Evolutionary conservation across 2,329 filamentous ascomycete genomes (phyloP).

Genomic region (Lasiodiplodia theobromae): DNA sequence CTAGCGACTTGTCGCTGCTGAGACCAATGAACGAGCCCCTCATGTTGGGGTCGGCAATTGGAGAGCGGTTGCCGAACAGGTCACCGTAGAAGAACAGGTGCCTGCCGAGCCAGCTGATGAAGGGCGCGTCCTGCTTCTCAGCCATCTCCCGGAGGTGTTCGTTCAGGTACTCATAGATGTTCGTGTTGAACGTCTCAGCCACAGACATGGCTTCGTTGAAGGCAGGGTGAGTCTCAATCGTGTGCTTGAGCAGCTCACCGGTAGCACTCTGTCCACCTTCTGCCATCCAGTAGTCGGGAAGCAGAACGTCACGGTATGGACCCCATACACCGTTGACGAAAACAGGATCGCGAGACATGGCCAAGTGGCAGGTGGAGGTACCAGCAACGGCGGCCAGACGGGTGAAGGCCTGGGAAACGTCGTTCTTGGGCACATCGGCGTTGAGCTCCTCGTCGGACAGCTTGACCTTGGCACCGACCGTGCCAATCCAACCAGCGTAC

Average conservation of each 20-base stretch:
- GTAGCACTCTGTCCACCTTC: constrained; percentile 97
- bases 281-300: constrained; percentile 94
- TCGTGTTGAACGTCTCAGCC: constrained; percentile 81
- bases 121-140: constrained; percentile 72
- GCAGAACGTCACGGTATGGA: constrained; percentile 90
- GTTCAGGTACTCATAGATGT: constrained; percentile 96
- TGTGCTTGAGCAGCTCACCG: constrained; percentile 90
- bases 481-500: constrained; percentile 98
- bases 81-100: constrained; percentile 99
- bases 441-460: constrained; percentile 73
- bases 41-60: constrained; percentile 92
- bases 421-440: constrained; percentile 74
- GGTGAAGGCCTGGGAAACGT: constrained; percentile 90
- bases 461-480: constrained; percentile 94
- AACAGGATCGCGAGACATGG: constrained; percentile 90
- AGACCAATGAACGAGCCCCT: constrained; percentile 87
- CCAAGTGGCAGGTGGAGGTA: constrained; percentile 95
- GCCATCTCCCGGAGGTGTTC: constrained; percentile 80
- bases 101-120: constrained; percentile 82
- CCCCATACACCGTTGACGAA: constrained; percentile 98
- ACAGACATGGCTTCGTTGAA: constrained; percentile 81
- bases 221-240: constrained; percentile 93
- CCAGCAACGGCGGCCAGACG: constrained; percentile 93
- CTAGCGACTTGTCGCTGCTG: constrained; percentile 83
- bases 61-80: constrained; percentile 94